phyloP scores from a whole-genome alignment of 805 yeast genomes.

The Myxozyma neotropica region DNA sequence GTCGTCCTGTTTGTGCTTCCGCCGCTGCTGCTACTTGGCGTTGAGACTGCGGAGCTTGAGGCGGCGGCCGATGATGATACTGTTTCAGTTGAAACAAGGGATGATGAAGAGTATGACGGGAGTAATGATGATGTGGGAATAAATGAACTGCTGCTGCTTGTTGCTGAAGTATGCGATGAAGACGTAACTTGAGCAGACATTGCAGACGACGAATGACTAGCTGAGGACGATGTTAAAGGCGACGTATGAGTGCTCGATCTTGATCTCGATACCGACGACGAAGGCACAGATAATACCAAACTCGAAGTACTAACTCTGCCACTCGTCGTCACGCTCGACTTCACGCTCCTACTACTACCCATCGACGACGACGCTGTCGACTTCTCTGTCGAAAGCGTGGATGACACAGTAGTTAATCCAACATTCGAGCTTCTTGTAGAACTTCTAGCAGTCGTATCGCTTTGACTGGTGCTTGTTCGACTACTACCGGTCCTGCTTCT shows the following conservation, averaged over 20 bases:
- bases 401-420: not conserved
- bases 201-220: not conserved
- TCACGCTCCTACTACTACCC: no score
- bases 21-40: not conserved
- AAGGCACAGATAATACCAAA: not conserved
- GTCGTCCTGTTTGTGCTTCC: conserved; percentile 8
- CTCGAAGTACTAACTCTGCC: not conserved
- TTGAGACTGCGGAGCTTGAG: not conserved
- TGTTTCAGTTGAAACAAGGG: not conserved
- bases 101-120: not conserved
- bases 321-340: no score
- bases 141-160: not conserved
- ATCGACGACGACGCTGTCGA: not conserved
- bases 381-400: not conserved
- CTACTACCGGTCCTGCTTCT: no score
- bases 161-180: not conserved
- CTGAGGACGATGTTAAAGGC: not conserved
- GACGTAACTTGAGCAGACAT: not conserved
- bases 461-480: no score
- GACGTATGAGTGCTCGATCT: not conserved
- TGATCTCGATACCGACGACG: not conserved
- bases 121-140: not conserved
- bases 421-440: not conserved
- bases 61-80: conserved; percentile 4
- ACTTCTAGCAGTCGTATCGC: no score